Evolutionary conservation across 345 rosid genomes (phyloP).

Genomic region (Physaria fendleri): DNA sequence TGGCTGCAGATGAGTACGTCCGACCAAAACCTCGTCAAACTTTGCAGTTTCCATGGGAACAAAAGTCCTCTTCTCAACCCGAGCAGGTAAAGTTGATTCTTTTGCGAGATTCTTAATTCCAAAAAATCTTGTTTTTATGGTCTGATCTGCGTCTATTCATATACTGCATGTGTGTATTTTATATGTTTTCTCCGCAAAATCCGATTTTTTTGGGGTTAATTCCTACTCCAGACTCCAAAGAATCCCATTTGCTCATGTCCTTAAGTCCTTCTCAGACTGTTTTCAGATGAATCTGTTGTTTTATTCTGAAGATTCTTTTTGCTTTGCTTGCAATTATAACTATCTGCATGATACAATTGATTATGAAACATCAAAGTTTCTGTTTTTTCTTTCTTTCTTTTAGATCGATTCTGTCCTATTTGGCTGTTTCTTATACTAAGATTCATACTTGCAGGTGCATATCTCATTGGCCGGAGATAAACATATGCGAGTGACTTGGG

Average conservation of each 20-base stretch:
- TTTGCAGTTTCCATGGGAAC: constrained; percentile 58
- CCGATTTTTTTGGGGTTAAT: constrained; percentile 4
- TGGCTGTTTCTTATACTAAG: constrained; percentile 49
- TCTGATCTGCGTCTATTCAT: not conserved
- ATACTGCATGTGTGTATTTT: constrained; percentile 14
- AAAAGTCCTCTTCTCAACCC: constrained; percentile 46
- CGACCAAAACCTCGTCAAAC: constrained; percentile 76
- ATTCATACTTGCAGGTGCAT: constrained; percentile 35
- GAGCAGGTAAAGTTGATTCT: constrained; percentile 51
- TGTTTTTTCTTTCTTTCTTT: too few relatives aligned
- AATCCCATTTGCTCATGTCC: not conserved
- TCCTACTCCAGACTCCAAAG: not conserved
- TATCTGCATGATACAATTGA: not conserved
- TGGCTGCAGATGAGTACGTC: constrained; percentile 45
- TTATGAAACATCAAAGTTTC: not conserved
- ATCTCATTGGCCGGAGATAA: constrained; percentile 78
- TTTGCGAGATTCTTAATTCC: not conserved
- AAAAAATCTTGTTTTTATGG: not conserved
- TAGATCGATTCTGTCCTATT: not conserved
- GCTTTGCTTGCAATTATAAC: too few relatives aligned
- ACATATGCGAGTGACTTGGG: constrained; percentile 77
- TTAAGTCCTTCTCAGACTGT: not conserved
- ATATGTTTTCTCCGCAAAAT: not conserved
- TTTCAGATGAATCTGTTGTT: not conserved
- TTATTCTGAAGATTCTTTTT: too few relatives aligned